Evolutionary conservation across 2,329 filamentous ascomycete species (phyloP).

Genomic region (Trichoderma sp.): DNA sequence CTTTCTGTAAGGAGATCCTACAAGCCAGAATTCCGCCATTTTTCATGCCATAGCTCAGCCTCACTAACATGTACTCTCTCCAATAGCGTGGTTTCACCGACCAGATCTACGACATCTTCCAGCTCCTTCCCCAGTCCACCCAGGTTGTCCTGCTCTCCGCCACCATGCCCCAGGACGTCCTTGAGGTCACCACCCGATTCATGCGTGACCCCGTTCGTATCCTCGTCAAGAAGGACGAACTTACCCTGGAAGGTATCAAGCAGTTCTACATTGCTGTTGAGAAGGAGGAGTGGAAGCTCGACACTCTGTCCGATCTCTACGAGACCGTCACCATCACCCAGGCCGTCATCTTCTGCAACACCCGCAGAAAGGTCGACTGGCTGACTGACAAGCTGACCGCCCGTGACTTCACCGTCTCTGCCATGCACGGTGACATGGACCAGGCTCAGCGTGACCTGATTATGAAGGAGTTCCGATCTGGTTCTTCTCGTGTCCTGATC

Average conservation of each 20-base stretch:
- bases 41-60: conserved; percentile 25
- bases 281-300: conserved; percentile 99
- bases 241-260: conserved; percentile 99
- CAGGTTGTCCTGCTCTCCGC: conserved; percentile 98
- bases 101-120: conserved; percentile 99
- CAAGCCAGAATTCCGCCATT: not conserved
- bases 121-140: conserved; percentile 94
- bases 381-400: conserved; percentile 98
- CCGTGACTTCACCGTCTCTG: conserved; percentile 98
- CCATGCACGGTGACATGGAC: conserved; percentile 99
- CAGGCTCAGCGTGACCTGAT: conserved; percentile 97
- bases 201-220: conserved; percentile 99
- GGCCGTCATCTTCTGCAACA: conserved; percentile 99
- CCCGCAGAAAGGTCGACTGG: conserved; percentile 99
- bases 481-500: conserved; percentile 97
- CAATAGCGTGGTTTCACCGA: conserved; percentile 92
- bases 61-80: conserved; percentile 37
- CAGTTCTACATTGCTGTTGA: conserved; percentile 99
- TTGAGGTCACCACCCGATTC: conserved; percentile 99
- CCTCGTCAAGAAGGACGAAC: conserved; percentile 98
- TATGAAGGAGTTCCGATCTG: conserved; percentile 99
- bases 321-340: conserved; percentile 99
- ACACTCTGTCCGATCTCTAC: conserved; percentile 97
- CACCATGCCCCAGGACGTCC: conserved; percentile 98
- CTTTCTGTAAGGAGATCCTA: conserved; percentile 66